Conservation (phyloP, 345 rosid species). For the Lagerstroemia speciosa region DNA sequence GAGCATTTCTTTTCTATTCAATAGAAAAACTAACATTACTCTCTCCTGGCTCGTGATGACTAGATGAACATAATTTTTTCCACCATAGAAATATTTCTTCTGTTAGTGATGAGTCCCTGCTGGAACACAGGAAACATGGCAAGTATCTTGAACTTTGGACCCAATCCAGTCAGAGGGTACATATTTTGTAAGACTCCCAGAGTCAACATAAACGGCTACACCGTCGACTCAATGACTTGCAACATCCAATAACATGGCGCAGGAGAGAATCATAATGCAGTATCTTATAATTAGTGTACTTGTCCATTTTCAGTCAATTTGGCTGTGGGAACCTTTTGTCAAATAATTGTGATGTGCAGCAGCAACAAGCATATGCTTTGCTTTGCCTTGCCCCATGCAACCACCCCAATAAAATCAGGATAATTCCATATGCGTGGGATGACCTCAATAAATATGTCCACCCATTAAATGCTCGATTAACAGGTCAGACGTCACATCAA, state of each 20-base stretch:
- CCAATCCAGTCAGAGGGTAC: not conserved
- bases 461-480: conserved; percentile 15
- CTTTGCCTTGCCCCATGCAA: conserved; percentile 1
- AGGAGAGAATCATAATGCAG: not conserved
- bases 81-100: not conserved
- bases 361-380: not conserved
- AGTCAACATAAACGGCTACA: not conserved
- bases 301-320: conserved; percentile 2
- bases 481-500: conserved; percentile 18
- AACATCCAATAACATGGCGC: too few species aligned
- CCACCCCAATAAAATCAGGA: not conserved
- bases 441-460: conserved; percentile 13
- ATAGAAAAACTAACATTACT: not conserved
- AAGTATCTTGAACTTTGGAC: too few species aligned
- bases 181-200: not conserved
- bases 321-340: not conserved
- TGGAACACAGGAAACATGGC: not conserved
- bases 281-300: not conserved
- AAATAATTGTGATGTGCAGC: not conserved
- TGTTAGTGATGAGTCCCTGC: not conserved
- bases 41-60: not conserved
- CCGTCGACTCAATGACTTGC: too few species aligned
- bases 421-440: conserved; percentile 9
- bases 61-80: not conserved
- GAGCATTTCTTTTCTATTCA: not conserved